Percentiles rank a stretch among this genome's conserved stretches.
These are phyloP conservation scores for Malassezia yamatoensis DNA, from an alignment of 1,284 basidiomycete species.

Conservation along the genomic window DNA sequence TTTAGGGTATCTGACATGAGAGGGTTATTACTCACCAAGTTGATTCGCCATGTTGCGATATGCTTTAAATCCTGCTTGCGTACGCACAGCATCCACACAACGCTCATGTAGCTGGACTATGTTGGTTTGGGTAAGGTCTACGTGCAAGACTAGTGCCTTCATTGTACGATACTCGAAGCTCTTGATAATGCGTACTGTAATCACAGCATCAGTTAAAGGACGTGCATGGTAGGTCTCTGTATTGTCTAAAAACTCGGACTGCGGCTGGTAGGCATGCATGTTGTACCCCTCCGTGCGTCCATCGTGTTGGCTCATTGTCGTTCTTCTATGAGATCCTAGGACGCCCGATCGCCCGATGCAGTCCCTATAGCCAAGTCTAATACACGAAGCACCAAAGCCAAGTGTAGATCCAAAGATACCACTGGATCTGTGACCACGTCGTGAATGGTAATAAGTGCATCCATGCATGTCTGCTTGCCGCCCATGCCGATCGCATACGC, in stretches of 20 bases:
- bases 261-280: constrained; percentile 27
- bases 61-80: constrained; percentile 27
- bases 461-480: constrained; percentile 33
- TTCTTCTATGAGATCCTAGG: background rate
- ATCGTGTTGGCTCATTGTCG: constrained; percentile 3
- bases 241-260: constrained; percentile 50
- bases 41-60: constrained; percentile 27
- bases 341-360: constrained; percentile 16
- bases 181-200: constrained; percentile 89
- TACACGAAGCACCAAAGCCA: constrained; percentile 29
- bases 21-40: constrained; percentile 16
- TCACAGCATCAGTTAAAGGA: constrained; percentile 63
- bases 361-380: constrained; percentile 29
- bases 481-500: constrained; percentile 42
- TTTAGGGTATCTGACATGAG: constrained; percentile 66
- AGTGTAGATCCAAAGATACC: constrained; percentile 27
- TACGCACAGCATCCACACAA: constrained; percentile 56
- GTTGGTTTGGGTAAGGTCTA: constrained; percentile 70
- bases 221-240: constrained; percentile 59
- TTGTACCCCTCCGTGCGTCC: constrained; percentile 11
- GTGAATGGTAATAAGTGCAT: constrained; percentile 36
- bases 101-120: constrained; percentile 66
- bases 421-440: constrained; percentile 29
- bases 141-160: constrained; percentile 70
- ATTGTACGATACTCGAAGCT: constrained; percentile 85